A percentile compares a stretch with the other conserved stretches of the same genome.
These are phyloP conservation scores for Shiraia sp. DNA, from an alignment of 2,329 filamentous ascomycete species.

Conservation along the genomic window DNA sequence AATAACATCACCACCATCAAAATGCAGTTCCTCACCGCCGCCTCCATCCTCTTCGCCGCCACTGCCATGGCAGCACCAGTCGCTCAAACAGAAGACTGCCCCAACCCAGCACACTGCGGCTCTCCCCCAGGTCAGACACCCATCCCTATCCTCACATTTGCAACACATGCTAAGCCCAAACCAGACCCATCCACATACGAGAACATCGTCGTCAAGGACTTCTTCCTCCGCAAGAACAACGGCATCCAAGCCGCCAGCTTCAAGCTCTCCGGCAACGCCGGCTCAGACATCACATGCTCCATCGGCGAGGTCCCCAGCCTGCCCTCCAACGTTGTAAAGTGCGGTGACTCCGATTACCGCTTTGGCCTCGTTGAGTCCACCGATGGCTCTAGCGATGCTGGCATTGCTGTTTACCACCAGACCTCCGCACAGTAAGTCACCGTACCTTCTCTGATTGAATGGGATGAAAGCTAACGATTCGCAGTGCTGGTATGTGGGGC, in stretches of 20 bases:
- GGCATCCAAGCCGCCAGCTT: slow-evolving; percentile 21
- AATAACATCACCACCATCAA: slow-evolving; percentile 1
- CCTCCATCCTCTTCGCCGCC: slow-evolving; percentile 21
- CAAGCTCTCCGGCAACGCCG: slow-evolving; percentile 24
- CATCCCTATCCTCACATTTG: no score
- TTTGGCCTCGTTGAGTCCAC: slow-evolving; percentile 14
- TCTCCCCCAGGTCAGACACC: no score
- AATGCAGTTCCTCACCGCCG: slow-evolving; percentile 23
- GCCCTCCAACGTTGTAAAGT: slow-evolving; percentile 15
- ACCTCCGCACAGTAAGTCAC: background rate
- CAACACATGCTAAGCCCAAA: background rate
- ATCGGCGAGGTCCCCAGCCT: slow-evolving; percentile 11
- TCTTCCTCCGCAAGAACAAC: slow-evolving; percentile 23
- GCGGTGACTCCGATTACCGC: slow-evolving; percentile 22
- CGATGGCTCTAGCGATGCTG: slow-evolving; percentile 5
- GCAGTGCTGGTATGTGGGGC: slow-evolving; percentile 11
- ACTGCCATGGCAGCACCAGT: slow-evolving; percentile 21
- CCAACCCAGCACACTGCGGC: slow-evolving; percentile 27
- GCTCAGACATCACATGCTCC: slow-evolving; percentile 13
- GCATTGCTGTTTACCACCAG: slow-evolving; percentile 22
- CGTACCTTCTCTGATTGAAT: no score
- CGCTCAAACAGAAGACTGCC: slow-evolving; percentile 21
- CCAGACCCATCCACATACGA: slow-evolving; percentile 17
- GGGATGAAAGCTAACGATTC: background rate
- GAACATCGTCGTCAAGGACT: slow-evolving; percentile 23